Base-by-base conservation (phyloP, 352 stramenopile genomes). In the Globisporangium canariense region DNA sequence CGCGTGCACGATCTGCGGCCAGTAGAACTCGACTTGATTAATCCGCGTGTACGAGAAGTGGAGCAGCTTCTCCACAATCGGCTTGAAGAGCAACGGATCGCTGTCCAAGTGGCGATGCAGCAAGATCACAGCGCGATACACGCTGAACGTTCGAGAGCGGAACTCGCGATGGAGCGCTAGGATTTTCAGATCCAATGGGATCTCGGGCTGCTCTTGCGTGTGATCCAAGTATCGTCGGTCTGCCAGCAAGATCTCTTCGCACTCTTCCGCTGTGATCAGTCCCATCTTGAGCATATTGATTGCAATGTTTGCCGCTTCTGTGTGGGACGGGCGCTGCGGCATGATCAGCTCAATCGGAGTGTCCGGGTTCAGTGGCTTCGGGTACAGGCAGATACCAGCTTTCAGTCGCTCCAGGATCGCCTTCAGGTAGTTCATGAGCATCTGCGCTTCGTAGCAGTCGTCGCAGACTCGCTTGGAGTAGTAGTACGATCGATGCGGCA, bases 21-120 rank as follows among this genome's bases (percentile, higher is more conserved):
- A 96, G 66, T 96, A 96, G 63, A 97, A 97, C 66, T 97, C 90
- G 50, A 97, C 84, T 71, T 97, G 83, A 64, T 95, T 95, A 68
- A 97, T 94, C 25, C 88, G 78, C 30, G 86, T 91, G 74, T 94
- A 94, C 46, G 86, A 93, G 64, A 94, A 94, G 38, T 94, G 79
- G 5, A 93, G 69, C 57, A 96, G 56, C 30, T 88, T 88, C 60
- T 94, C 86, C 52, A 94, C 82, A 45, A 94, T 92, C 38, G 86
- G 88, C 69, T 96, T 94, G 69, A 95, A 95, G 5, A 95, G 54
- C 38, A 95, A 68, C 30, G 89, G 86, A 51, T 93, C 86, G 65
- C 81, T 93, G 62, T 97, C 86, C 63, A 95, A 67, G 58, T 96
- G 76, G 28, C 89, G 86, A 62, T 95, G 85, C 59, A 97, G 54